Percentiles rank a stretch among this genome's conserved stretches.
Conservation (phyloP, 23 red algal species). For the Gracilaria vermiculophylla region DNA sequence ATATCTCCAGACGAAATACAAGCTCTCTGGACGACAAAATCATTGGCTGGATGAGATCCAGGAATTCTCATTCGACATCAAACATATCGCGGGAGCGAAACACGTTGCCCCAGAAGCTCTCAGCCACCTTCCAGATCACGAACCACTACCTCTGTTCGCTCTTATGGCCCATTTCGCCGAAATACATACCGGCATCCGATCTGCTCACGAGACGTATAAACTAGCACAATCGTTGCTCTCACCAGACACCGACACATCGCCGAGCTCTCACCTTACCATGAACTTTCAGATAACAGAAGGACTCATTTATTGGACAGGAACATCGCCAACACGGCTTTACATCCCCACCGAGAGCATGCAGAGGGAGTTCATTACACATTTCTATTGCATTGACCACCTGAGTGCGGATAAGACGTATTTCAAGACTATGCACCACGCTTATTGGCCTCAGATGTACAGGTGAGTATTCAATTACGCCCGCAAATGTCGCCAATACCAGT, state of each 20-base stretch:
- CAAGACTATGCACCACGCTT: background rate
- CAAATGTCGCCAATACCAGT: no score
- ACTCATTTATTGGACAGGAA: slow-evolving; percentile 14
- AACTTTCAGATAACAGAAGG: background rate
- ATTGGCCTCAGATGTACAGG: background rate
- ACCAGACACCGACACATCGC: no score
- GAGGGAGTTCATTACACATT: background rate
- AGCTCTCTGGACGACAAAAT: background rate
- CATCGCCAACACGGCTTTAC: background rate
- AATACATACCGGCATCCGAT: background rate
- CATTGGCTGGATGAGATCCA: background rate
- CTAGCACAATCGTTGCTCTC: no score
- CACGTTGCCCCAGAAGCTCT: no score
- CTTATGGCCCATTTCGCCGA: no score
- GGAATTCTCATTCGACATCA: background rate
- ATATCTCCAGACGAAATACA: background rate
- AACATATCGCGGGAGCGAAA: no score
- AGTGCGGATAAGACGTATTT: background rate
- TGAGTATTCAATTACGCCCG: no score
- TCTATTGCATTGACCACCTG: background rate
- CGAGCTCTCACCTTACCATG: no score
- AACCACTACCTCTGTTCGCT: background rate
- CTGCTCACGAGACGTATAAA: background rate
- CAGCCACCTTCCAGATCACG: no score
- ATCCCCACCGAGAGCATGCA: background rate